Percentiles rank a stretch among this genome's conserved stretches.
These are phyloP conservation scores for Alternaria angustiovoidea DNA, from an alignment of 2,329 filamentous ascomycete genomes.

Conservation along the genomic window DNA sequence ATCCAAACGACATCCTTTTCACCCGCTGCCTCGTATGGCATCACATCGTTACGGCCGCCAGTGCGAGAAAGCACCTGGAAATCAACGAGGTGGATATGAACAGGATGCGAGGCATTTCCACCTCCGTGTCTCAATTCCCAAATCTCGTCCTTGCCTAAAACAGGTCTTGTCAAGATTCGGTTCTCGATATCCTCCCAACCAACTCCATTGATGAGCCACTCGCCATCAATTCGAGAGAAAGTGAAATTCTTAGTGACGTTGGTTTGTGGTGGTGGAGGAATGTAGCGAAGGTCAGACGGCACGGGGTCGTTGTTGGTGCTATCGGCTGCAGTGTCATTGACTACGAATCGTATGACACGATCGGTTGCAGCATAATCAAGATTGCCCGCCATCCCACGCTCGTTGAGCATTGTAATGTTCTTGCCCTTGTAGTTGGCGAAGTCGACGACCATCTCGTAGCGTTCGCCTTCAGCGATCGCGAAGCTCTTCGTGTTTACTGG, in stretches of 20 bases:
- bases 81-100: constrained; percentile 67
- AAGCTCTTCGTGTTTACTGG: constrained; percentile 57
- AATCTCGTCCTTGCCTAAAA: constrained; percentile 46
- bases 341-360: constrained; percentile 54
- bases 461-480: constrained; percentile 63
- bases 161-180: constrained; percentile 42
- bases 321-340: constrained; percentile 47
- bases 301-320: constrained; percentile 37
- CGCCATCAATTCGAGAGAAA: constrained; percentile 38
- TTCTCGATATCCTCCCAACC: constrained; percentile 45
- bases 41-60: constrained; percentile 54
- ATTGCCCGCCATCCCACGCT: constrained; percentile 54
- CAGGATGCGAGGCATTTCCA: constrained; percentile 62
- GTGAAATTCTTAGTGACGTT: constrained; percentile 36
- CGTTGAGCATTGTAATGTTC: constrained; percentile 58
- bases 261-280: constrained; percentile 33
- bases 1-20: constrained; percentile 68
- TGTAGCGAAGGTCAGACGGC: constrained; percentile 34
- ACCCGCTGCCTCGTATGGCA: constrained; percentile 63
- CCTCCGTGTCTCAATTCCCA: constrained; percentile 56
- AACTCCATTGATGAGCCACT: constrained; percentile 48
- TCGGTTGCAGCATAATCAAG: constrained; percentile 60
- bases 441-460: constrained; percentile 67
- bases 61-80: constrained; percentile 62
- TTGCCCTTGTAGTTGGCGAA: constrained; percentile 60